These are phyloP conservation scores for Rhizodiscina lignyota DNA, from an alignment of 495 filamentous ascomycete species.

Conservation along the genomic window DNA sequence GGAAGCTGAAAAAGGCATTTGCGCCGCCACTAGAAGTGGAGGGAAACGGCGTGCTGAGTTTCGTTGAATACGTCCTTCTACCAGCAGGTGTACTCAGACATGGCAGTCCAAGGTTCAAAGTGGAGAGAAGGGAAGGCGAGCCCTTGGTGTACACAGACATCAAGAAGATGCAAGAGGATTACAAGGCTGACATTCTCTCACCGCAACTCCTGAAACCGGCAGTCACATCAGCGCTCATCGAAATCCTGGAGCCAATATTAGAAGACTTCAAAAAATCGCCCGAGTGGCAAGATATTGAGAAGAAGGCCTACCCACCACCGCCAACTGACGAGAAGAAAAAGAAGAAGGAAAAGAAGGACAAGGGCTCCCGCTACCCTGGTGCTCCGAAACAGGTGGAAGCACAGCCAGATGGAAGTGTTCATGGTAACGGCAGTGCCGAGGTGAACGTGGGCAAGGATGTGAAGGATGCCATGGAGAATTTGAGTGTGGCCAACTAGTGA, in stretches of 20 bases:
- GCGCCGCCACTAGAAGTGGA: conserved; percentile 60
- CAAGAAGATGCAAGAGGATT: conserved; percentile 58
- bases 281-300: conserved; percentile 71
- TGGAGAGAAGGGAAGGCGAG: conserved; percentile 45
- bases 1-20: conserved; percentile 72
- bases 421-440: no score
- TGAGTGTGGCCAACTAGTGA: no score
- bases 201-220: conserved; percentile 75
- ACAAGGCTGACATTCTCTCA: conserved; percentile 61
- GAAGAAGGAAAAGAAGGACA: conserved; percentile 66
- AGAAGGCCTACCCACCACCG: conserved; percentile 66
- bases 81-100: conserved; percentile 42
- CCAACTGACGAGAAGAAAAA: conserved; percentile 43
- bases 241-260: conserved; percentile 60
- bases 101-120: conserved; percentile 37
- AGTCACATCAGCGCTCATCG: conserved; percentile 48
- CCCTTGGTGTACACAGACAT: conserved; percentile 62
- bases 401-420: no score
- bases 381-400: no score
- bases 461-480: no score
- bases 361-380: conserved; percentile 49
- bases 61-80: conserved; percentile 73
- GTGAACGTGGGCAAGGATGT: no score
- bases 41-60: conserved; percentile 68
- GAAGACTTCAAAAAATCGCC: conserved; percentile 45